Base-by-base conservation (phyloP, 345 rosid species). In the Eucalyptus albens region DNA sequence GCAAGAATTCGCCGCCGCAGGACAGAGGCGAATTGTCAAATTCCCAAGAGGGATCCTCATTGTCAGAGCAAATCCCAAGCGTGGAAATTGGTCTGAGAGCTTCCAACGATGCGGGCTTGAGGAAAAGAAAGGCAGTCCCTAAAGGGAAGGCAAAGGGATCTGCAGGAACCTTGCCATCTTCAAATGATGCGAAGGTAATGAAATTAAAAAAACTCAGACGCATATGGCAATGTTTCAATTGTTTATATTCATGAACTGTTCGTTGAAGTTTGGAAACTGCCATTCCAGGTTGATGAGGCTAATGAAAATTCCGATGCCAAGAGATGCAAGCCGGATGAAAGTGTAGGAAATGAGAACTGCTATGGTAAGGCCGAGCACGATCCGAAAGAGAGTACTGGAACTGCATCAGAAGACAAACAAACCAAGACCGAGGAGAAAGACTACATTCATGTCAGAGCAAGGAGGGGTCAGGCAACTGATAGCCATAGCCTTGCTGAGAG, bases 401-500 rank as follows among this genome's bases (percentile, higher is more conserved):
- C 45, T 22, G 82, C 56, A 33, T 72, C 60, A 53, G 86, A 86
- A 80, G 91, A 86, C 90, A 87, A 89, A 51, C 90, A 92, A 47
- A 88, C 91, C 87, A 91, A 88, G 69, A 9, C 29, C 85, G 85
- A 77, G 85, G 85, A 40, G 85, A 95, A 94, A 89, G 98, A 96
- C 87, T 97, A 94, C 89, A 95, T 97, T 91, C 99, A 96, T 92
- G 99, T 97, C 81, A 91, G 99, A 91, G 99, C 98, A 50, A 94
- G 98, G 89, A 91, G 99, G 81, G 99, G 96, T 37, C 95, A 94
- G 90, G 96, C 95, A 56, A 95, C 96, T 50, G 96, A 95, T 65
- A 93, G 94, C 88, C 96, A 95, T 86, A 95, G 96, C 89, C 92
- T 93, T 88, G 95, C 96, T 29, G 96, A 95, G 92, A 92, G 95